These are phyloP conservation scores for Excoecaria agallocha DNA, from an alignment of 345 rosid species.

Conservation along the genomic window DNA sequence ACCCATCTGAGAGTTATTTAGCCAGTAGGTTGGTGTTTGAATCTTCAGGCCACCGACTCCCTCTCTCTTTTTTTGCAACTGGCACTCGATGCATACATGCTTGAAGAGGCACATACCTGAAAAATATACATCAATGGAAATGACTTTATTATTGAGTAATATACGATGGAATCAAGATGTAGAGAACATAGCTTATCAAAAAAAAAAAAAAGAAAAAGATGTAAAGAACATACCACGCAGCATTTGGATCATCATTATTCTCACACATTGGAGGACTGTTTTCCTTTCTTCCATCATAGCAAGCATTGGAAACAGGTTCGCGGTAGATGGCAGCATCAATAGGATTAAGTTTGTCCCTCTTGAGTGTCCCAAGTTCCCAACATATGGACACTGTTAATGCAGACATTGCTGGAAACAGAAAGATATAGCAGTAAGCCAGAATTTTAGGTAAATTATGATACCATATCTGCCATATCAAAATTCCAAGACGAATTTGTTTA, in stretches of 20 bases:
- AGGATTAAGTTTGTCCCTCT: conserved; percentile 70
- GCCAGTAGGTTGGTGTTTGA: conserved; percentile 75
- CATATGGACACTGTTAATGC: conserved; percentile 68
- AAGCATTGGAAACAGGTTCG: conserved; percentile 70
- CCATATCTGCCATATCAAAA: too few relatives aligned
- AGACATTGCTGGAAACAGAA: conserved; percentile 54
- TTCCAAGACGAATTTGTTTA: too few relatives aligned
- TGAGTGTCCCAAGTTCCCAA: conserved; percentile 84
- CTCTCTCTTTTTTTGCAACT: conserved; percentile 45
- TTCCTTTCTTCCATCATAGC: conserved; percentile 66
- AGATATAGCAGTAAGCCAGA: background rate
- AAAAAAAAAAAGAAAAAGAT: too few relatives aligned
- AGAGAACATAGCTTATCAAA: too few relatives aligned
- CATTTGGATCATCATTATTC: conserved; percentile 71
- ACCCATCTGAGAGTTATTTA: conserved; percentile 86
- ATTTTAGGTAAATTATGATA: conserved; percentile 68
- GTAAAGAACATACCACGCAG: conserved; percentile 88
- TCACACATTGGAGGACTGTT: conserved; percentile 75
- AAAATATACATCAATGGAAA: conserved; percentile 14
- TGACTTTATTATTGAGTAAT: background rate
- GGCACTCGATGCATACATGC: conserved; percentile 80
- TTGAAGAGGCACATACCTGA: conserved; percentile 85
- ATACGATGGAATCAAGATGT: too few relatives aligned
- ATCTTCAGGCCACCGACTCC: conserved; percentile 64
- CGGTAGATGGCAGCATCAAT: conserved; percentile 73